Evolutionary conservation across 345 rosid species (phyloP).

Genomic region (Heritiera fomes): DNA sequence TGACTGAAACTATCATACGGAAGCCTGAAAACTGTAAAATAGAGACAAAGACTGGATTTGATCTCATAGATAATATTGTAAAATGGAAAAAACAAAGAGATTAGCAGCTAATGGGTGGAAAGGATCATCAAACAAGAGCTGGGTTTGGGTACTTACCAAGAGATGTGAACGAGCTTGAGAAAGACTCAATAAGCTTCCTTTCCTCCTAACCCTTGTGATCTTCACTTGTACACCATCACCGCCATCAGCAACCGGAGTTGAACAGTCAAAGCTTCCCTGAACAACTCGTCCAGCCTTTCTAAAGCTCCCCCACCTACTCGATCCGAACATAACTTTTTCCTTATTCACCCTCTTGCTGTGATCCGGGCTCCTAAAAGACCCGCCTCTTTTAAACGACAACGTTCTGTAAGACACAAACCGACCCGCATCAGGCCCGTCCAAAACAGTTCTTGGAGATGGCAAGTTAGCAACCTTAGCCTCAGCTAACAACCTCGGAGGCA

Average conservation of each 20-base stretch:
- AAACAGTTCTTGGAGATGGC: slow-evolving; percentile 57
- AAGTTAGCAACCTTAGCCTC: slow-evolving; percentile 31
- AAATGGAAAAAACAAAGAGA: background rate
- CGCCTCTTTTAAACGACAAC: slow-evolving; percentile 32
- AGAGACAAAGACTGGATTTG: background rate
- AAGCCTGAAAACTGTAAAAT: background rate
- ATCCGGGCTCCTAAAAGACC: slow-evolving; percentile 37
- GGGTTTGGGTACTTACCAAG: slow-evolving; percentile 42
- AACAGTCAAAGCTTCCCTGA: slow-evolving; percentile 35
- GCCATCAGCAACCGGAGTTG: slow-evolving; percentile 3
- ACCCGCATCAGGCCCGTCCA: slow-evolving; percentile 52
- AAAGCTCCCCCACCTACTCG: slow-evolving; percentile 53
- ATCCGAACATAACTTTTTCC: slow-evolving; percentile 39
- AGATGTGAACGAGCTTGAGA: slow-evolving; percentile 49
- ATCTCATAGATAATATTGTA: background rate
- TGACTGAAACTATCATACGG: background rate
- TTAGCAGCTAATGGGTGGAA: background rate
- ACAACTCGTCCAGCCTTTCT: slow-evolving; percentile 35
- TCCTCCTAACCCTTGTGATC: slow-evolving; percentile 46
- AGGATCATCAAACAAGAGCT: background rate
- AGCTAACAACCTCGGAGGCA: slow-evolving; percentile 64
- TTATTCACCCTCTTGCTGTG: slow-evolving; percentile 27
- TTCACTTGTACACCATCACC: slow-evolving; percentile 37
- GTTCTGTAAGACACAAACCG: slow-evolving; percentile 35
- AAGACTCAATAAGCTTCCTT: slow-evolving; percentile 41